Conservation (phyloP, 345 rosid species). For the Populus simonii region DNA sequence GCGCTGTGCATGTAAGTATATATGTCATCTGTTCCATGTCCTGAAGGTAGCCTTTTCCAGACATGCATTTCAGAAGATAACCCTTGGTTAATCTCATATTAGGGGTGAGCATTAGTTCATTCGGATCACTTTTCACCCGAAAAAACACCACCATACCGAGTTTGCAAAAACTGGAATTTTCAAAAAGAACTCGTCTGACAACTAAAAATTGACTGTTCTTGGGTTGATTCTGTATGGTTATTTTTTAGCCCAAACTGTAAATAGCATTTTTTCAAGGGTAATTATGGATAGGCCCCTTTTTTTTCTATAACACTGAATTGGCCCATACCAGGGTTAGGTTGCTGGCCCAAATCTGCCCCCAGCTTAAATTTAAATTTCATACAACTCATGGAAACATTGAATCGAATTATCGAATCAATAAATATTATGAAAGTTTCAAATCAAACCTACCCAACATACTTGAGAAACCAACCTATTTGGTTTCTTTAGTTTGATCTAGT, state of each 20-base stretch:
- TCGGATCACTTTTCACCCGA: background rate
- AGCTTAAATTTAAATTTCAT: background rate
- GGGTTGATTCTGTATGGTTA: background rate
- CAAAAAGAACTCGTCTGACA: background rate
- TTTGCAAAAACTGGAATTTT: background rate
- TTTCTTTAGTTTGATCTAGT: too few species aligned
- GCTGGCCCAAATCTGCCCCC: background rate
- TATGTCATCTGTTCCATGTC: background rate
- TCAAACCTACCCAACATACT: background rate
- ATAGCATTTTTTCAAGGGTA: background rate
- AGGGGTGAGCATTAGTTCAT: background rate
- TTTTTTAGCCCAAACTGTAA: background rate
- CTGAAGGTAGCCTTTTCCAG: background rate
- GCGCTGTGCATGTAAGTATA: slow-evolving; percentile 78
- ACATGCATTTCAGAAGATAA: background rate
- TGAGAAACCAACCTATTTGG: background rate
- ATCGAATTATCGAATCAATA: background rate
- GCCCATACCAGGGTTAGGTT: background rate
- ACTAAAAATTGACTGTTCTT: background rate
- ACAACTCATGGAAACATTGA: background rate
- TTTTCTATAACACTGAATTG: background rate
- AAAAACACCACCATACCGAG: background rate
- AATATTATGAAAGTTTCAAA: background rate
- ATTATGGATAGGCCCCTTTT: background rate
- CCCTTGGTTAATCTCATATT: background rate